Percentiles rank a stretch among this genome's conserved stretches.
Evolutionary conservation across 495 filamentous ascomycete species (phyloP).

Genomic region (Penicillium coffeae): DNA sequence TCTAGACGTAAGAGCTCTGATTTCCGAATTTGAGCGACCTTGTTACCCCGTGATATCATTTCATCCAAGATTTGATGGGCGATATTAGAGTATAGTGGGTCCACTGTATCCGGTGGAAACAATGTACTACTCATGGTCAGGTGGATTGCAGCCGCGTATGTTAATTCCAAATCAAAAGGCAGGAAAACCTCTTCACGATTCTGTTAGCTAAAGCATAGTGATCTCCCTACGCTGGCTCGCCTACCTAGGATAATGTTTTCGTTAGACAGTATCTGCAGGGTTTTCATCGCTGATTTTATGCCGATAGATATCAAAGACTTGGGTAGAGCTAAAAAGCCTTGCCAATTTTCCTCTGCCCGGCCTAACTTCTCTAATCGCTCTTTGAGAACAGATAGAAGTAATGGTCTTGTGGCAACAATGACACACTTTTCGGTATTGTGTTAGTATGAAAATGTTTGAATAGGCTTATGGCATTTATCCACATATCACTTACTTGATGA

Average conservation of each 20-base stretch:
- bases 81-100: constrained; percentile 12
- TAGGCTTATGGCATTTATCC: no score
- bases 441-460: background rate
- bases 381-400: constrained; percentile 33
- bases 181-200: constrained; percentile 41
- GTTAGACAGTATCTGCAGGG: constrained; percentile 29
- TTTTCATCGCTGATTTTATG: constrained; percentile 35
- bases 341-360: constrained; percentile 25
- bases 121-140: constrained; percentile 28
- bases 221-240: no score
- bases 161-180: constrained; percentile 36
- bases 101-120: constrained; percentile 20
- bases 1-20: constrained; percentile 24
- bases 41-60: constrained; percentile 33
- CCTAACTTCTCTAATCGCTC: constrained; percentile 26
- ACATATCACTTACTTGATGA: constrained; percentile 35
- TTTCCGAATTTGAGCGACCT: constrained; percentile 27
- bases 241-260: constrained; percentile 28
- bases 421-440: constrained; percentile 30
- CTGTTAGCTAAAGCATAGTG: no score
- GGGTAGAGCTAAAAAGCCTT: constrained; percentile 21
- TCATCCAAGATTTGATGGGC: constrained; percentile 32
- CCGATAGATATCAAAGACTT: constrained; percentile 32
- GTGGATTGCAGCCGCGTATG: constrained; percentile 31
- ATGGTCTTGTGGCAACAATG: constrained; percentile 33